Base-by-base conservation (phyloP, 2,329 filamentous ascomycete genomes). In the Aspergillus unguis region DNA sequence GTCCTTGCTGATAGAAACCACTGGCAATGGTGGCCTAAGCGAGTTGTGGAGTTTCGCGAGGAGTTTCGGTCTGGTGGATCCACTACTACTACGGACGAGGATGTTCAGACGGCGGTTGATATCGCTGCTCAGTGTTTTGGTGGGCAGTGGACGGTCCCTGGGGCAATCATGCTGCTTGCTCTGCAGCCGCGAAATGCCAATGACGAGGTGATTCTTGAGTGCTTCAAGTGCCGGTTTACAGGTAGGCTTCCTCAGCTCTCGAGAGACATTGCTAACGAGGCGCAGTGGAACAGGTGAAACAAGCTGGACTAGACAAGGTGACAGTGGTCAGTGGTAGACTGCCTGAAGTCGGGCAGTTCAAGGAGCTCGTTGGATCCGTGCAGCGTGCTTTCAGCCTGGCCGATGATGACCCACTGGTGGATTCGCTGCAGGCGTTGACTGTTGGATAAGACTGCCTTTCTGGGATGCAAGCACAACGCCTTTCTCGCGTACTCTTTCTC, bases 1-100 rank as follows among this genome's bases (percentile, higher is more conserved):
- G 36, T 23, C 1, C 42, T 55, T 1, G 53, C 11, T 2, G 49
- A 46, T 10, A n/a, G 37, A 17, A 38, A 8, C 4, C 35, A 51
- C 27, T 55, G 53, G 53, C 29, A 35, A 4, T 48, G 32, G 23
- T 55, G 45, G 53, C 35, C 49, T 1, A 52, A 52, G n/a, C 23
- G 44, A 2, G 53, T 52, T 1, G 11, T 55, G 6, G 40, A 44
- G 4, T 45, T 52, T 5, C 50, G 50, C 1, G 10, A 43, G 5
- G 26, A 42, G 9, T 51, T 53, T 23, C 3, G 29, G 7, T 6
- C 11, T 5, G 6, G 8, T 2, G 33, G 44, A 11, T 2, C 6
- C 7, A 11, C 29, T 1, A 7, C 44, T 9, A 43, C 49, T 1
- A 37, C 44, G 2, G 35, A 45, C n/a, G 44, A 27, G 5, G 25